Percentiles rank a stretch among this genome's conserved stretches.
Conservation (phyloP, 2,329 filamentous ascomycete genomes). For the Cladosporium sp. region DNA sequence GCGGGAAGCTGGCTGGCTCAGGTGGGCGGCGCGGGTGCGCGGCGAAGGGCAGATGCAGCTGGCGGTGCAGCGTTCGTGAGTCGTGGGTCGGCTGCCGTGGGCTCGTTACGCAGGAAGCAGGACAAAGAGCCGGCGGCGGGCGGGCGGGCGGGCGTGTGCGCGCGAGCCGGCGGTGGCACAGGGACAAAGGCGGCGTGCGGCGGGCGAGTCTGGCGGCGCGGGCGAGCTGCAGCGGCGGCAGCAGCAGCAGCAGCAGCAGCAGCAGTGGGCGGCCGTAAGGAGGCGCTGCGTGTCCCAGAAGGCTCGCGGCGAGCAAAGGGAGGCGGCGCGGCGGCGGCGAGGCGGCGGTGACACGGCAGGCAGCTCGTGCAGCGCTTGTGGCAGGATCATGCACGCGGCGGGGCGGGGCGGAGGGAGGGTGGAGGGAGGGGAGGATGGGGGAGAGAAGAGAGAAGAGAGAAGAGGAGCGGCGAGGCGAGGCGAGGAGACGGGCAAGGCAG, state of each 20-base stretch:
- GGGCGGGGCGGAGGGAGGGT: slow-evolving; percentile 1
- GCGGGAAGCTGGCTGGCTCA: too few relatives aligned
- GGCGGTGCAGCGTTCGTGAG: slow-evolving; percentile 6
- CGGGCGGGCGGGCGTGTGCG: neutral
- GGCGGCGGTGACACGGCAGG: neutral
- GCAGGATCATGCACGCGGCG: slow-evolving; percentile 9
- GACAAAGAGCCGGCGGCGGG: slow-evolving; percentile 1
- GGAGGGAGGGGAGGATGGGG: neutral
- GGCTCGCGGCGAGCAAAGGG: too few relatives aligned
- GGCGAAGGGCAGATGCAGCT: neutral
- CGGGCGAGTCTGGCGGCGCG: neutral
- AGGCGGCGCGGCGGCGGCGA: neutral
- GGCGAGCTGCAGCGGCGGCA: neutral
- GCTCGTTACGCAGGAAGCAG: slow-evolving; percentile 9
- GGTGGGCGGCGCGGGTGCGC: neutral
- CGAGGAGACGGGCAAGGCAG: neutral
- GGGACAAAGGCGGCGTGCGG: neutral
- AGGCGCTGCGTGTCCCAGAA: too few relatives aligned
- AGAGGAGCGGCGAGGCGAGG: neutral
- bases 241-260: neutral
- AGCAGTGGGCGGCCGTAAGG: neutral
- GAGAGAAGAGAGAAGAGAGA: neutral
- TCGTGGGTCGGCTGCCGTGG: slow-evolving; percentile 1
- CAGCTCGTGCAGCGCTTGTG: slow-evolving; percentile 5
- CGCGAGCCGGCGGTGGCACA: neutral